Evolutionary conservation across 345 rosid genomes (phyloP).

Genomic region (Moringa oleifera): DNA sequence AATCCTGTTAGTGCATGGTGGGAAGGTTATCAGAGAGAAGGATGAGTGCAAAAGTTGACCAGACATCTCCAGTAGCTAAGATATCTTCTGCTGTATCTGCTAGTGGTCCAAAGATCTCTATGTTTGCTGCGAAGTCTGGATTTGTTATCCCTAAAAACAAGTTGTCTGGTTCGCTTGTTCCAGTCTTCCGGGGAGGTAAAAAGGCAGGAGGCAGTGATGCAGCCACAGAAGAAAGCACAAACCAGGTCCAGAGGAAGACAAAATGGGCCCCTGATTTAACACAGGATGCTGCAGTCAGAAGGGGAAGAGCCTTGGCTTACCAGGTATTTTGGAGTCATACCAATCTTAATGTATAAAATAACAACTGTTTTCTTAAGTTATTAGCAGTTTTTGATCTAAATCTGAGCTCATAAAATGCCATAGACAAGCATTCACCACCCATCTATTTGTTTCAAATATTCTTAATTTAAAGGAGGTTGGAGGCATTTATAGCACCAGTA

Average conservation of each 20-base stretch:
- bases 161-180: slow-evolving; percentile 76
- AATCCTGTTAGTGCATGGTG: neutral
- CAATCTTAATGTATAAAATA: too few relatives aligned
- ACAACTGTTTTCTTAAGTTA: neutral
- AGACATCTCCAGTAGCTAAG: slow-evolving; percentile 21
- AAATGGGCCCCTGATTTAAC: slow-evolving; percentile 83
- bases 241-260: slow-evolving; percentile 60
- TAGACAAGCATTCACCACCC: neutral
- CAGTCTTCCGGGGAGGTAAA: slow-evolving; percentile 54
- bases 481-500: slow-evolving; percentile 31
- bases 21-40: slow-evolving; percentile 1
- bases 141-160: slow-evolving; percentile 94
- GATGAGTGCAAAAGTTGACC: slow-evolving; percentile 29
- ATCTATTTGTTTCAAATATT: neutral
- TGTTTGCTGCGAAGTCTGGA: slow-evolving; percentile 73
- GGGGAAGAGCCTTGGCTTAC: slow-evolving; percentile 63
- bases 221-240: slow-evolving; percentile 31
- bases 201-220: slow-evolving; percentile 31
- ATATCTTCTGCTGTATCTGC: slow-evolving; percentile 44
- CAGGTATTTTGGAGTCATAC: slow-evolving; percentile 42
- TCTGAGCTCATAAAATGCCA: neutral
- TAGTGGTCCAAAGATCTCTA: slow-evolving; percentile 51
- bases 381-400: neutral
- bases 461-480: slow-evolving; percentile 14
- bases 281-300: slow-evolving; percentile 58